Evolutionary conservation across 1,139 yeast genomes (phyloP).

Genomic region (Yamadazyma spencermartinsiae): DNA sequence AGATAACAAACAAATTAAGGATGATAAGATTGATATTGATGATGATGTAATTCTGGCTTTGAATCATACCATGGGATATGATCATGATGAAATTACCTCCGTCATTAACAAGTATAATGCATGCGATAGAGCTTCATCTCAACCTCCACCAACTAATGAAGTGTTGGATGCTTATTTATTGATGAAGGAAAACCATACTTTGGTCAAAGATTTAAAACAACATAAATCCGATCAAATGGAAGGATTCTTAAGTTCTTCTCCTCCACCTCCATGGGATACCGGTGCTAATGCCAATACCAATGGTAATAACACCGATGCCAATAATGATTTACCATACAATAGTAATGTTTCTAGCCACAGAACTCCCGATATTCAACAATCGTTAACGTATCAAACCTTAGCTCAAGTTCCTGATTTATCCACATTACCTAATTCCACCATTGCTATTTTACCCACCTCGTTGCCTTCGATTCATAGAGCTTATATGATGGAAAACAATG

Average conservation of each 20-base stretch:
- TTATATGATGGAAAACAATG: conserved; percentile 67
- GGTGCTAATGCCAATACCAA: conserved; percentile 5
- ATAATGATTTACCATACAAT: conserved; percentile 16
- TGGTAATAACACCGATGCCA: conserved; percentile 3
- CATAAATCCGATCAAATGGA: conserved; percentile 53
- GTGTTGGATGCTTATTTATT: conserved; percentile 89
- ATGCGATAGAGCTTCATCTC: not conserved
- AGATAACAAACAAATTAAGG: conserved; percentile 46
- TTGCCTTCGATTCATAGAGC: conserved; percentile 94
- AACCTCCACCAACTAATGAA: conserved; percentile 48
- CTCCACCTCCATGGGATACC: conserved; percentile 38
- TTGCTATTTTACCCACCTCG: conserved; percentile 91
- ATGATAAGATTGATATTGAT: conserved; percentile 56
- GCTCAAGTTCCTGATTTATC: conserved; percentile 53
- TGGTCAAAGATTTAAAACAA: conserved; percentile 64
- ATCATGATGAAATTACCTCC: conserved; percentile 78
- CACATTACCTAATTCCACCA: conserved; percentile 61
- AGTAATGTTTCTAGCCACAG: conserved; percentile 20
- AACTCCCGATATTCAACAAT: conserved; percentile 48
- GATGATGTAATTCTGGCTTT: conserved; percentile 80
- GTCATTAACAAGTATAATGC: conserved; percentile 52
- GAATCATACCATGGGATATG: conserved; percentile 90
- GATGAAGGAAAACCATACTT: conserved; percentile 78
- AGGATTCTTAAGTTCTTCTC: conserved; percentile 50
- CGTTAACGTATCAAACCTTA: conserved; percentile 50